These are phyloP conservation scores for Daldinia eschscholtzii DNA, from an alignment of 2,329 filamentous ascomycete species.

Conservation along the genomic window DNA sequence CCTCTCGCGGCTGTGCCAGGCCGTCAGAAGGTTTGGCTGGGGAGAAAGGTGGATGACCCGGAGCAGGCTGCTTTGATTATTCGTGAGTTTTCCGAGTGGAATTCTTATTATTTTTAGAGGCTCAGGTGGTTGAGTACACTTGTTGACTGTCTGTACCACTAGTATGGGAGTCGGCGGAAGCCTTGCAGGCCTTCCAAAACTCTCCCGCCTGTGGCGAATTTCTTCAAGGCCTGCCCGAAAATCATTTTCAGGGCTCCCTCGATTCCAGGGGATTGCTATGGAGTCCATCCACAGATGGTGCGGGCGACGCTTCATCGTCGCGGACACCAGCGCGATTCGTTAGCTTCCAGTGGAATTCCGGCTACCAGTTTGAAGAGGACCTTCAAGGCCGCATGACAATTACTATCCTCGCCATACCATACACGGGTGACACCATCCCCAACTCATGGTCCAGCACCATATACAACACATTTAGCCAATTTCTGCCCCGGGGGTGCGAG, in stretches of 20 bases:
- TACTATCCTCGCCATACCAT: slow-evolving; percentile 3
- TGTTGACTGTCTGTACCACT: not conserved
- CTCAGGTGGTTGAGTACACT: not conserved
- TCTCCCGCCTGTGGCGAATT: not conserved
- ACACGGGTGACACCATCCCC: not conserved
- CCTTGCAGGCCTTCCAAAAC: not conserved
- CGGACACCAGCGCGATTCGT: not conserved
- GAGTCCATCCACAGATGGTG: not conserved
- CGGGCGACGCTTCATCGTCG: not conserved
- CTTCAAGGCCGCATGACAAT: slow-evolving; percentile 17
- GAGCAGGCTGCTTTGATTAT: not conserved
- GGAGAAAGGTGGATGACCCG: not conserved
- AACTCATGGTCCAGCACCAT: not conserved
- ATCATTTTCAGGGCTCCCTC: not conserved
- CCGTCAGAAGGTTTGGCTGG: not conserved
- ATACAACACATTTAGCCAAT: not conserved
- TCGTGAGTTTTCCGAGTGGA: not conserved
- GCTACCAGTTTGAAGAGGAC: slow-evolving; percentile 11
- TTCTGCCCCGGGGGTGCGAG: not conserved
- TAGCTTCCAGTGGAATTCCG: slow-evolving; percentile 14
- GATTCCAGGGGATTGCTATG: not conserved
- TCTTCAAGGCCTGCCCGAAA: not conserved
- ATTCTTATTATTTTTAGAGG: not conserved
- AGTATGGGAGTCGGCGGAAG: not conserved
- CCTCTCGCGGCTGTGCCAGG: not conserved